phyloP scores from a whole-genome alignment of 805 yeast genomes.

The Lipomyces spencermartinsiae region DNA sequence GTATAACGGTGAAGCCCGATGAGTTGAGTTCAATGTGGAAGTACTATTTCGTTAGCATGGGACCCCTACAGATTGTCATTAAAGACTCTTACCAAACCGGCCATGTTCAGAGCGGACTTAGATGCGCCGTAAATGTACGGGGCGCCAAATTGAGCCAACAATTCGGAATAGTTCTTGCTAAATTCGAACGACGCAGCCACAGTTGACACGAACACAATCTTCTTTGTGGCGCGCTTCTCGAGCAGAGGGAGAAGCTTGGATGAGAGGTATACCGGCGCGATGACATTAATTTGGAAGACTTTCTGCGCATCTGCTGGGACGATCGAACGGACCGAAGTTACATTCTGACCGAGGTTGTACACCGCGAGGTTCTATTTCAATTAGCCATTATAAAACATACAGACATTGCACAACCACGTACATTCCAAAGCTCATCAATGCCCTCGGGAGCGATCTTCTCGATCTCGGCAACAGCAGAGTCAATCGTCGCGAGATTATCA shows the following conservation, averaged over 20 bases:
- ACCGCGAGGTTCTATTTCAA: no score
- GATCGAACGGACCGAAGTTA: neutral
- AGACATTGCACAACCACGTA: neutral
- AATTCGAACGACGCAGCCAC: neutral
- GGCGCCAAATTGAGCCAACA: neutral
- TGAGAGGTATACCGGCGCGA: neutral
- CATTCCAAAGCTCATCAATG: constrained; percentile 9
- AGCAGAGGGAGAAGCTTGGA: constrained; percentile 4
- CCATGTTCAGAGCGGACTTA: constrained; percentile 8
- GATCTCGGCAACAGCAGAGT: neutral
- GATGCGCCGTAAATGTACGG: neutral
- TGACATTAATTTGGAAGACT: neutral
- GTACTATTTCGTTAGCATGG: neutral
- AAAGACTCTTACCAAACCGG: no score
- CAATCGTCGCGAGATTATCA: neutral
- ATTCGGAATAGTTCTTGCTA: neutral
- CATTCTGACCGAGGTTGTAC: neutral
- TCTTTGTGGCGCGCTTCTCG: neutral
- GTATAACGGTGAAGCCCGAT: neutral
- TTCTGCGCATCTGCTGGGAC: neutral
- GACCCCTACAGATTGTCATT: no score
- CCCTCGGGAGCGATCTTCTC: constrained; percentile 3
- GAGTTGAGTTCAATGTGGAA: neutral
- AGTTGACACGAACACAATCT: neutral
- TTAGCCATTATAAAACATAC: no score